Evolutionary conservation across 139 green algal species (phyloP).

Genomic region (Auxenochlorella protothecoides): DNA sequence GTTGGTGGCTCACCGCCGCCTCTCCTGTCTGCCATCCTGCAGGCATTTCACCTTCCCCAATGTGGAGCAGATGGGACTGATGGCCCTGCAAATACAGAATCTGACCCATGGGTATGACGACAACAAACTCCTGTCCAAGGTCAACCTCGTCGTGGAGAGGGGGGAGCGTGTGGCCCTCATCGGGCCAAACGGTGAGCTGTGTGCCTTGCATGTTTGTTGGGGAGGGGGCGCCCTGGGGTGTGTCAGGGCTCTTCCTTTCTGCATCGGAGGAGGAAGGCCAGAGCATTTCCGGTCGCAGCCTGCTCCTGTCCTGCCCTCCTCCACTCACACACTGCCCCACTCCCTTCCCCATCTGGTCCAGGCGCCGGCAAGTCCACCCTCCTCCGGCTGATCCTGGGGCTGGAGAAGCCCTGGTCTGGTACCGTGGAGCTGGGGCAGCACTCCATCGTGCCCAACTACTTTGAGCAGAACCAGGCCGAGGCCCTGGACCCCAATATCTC

Average conservation of each 20-base stretch:
- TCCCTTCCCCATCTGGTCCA: background rate
- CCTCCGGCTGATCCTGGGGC: slow-evolving; percentile 87
- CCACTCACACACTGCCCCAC: background rate
- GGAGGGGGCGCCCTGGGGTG: background rate
- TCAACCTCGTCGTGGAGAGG: slow-evolving; percentile 70
- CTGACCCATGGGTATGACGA: slow-evolving; percentile 85
- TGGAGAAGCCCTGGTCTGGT: slow-evolving; percentile 58
- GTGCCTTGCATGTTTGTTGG: background rate
- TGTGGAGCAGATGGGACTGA: slow-evolving; percentile 62
- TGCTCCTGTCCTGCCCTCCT: background rate
- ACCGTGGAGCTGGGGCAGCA: slow-evolving; percentile 62
- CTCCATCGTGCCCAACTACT: slow-evolving; percentile 92
- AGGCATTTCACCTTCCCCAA: slow-evolving; percentile 54
- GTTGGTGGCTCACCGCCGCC: slow-evolving; percentile 4
- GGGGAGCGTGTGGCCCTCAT: slow-evolving; percentile 95
- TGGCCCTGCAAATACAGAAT: slow-evolving; percentile 41
- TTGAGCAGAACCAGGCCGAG: slow-evolving; percentile 93
- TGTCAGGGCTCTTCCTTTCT: no score
- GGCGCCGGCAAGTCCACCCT: slow-evolving; percentile 89
- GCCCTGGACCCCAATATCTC: slow-evolving; percentile 76
- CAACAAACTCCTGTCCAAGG: slow-evolving; percentile 22
- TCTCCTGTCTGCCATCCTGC: background rate
- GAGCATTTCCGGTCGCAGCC: no score
- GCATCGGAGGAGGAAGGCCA: no score
- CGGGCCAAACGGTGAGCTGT: slow-evolving; percentile 71